A percentile compares a stretch with the other conserved stretches of the same genome.
phyloP scores from a whole-genome alignment of 805 yeast species.

The Hanseniaspora thailandica region DNA sequence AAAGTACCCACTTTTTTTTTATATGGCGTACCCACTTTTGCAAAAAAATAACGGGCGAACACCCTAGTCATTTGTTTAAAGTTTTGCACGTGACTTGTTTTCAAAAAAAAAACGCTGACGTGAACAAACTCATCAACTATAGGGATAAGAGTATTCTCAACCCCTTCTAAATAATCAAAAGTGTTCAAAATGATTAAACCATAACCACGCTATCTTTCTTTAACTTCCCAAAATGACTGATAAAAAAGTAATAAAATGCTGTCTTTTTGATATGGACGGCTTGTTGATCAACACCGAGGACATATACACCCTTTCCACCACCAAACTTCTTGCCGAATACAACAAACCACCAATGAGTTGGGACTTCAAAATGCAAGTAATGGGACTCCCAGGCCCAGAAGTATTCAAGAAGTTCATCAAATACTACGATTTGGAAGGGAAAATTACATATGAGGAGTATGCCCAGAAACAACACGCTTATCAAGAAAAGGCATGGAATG shows the following conservation, averaged over 20 bases:
- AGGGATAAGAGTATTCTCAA: too few species aligned
- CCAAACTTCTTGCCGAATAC: constrained; percentile 51
- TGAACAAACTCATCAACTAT: too few species aligned
- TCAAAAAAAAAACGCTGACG: too few species aligned
- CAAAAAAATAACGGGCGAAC: too few species aligned
- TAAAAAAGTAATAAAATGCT: constrained; percentile 23
- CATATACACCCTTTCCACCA: constrained; percentile 68
- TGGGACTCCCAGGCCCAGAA: constrained; percentile 81
- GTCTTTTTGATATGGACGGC: constrained; percentile 79
- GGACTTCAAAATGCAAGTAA: constrained; percentile 78
- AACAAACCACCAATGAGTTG: constrained; percentile 77
- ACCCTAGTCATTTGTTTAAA: too few species aligned
- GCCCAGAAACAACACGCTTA: constrained; percentile 39
- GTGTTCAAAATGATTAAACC: too few species aligned
- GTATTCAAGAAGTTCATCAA: constrained; percentile 57
- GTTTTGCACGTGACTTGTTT: too few species aligned
- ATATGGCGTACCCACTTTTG: too few species aligned
- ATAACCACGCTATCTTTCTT: too few species aligned
- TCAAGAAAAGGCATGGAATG: constrained; percentile 50
- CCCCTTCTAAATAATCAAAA: too few species aligned
- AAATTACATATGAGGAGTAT: constrained; percentile 46
- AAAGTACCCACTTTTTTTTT: too few species aligned
- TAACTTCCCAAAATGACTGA: background rate
- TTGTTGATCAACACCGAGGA: constrained; percentile 84
- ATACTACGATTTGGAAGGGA: constrained; percentile 53